Evolutionary conservation across 2,329 filamentous ascomycete species (phyloP).

Genomic region (Penicillium sp.): DNA sequence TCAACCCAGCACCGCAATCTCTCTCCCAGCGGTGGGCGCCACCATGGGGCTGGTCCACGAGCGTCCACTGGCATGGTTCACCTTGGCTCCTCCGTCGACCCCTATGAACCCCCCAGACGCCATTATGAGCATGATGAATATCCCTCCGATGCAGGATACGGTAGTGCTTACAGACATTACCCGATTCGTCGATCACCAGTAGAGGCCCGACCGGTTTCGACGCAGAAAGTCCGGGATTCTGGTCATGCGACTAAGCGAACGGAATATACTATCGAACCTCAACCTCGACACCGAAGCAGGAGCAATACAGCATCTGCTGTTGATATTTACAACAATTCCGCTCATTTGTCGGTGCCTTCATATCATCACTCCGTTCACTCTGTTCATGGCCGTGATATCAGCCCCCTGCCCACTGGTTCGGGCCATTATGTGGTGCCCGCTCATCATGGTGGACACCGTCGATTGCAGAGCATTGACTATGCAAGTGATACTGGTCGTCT

Average conservation of each 20-base stretch:
- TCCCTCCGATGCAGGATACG: conserved; percentile 32
- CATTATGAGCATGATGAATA: conserved; percentile 33
- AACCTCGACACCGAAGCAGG: conserved; percentile 33
- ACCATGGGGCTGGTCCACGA: conserved; percentile 36
- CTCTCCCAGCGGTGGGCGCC: conserved; percentile 34
- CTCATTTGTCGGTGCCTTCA: conserved; percentile 30
- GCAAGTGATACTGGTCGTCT: conserved; percentile 37
- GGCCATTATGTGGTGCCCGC: conserved; percentile 37
- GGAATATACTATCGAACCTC: conserved; percentile 39
- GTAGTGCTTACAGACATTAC: conserved; percentile 27
- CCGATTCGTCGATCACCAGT: conserved; percentile 26
- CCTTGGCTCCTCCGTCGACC: conserved; percentile 34
- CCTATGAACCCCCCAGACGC: conserved; percentile 30
- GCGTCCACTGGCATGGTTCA: conserved; percentile 43
- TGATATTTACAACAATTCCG: conserved; percentile 27
- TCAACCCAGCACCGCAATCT: conserved; percentile 33
- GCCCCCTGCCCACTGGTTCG: conserved; percentile 31
- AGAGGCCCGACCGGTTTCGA: conserved; percentile 36
- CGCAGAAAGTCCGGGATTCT: conserved; percentile 32
- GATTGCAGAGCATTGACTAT: conserved; percentile 36
- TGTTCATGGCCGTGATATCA: conserved; percentile 30
- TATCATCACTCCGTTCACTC: conserved; percentile 30
- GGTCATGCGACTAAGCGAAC: conserved; percentile 34
- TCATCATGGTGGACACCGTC: conserved; percentile 25
- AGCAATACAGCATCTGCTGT: conserved; percentile 35